A percentile compares a stretch with the other conserved stretches of the same genome.
phyloP scores from a whole-genome alignment of 2,329 filamentous ascomycete genomes.

The Trichoderma hamatum region DNA sequence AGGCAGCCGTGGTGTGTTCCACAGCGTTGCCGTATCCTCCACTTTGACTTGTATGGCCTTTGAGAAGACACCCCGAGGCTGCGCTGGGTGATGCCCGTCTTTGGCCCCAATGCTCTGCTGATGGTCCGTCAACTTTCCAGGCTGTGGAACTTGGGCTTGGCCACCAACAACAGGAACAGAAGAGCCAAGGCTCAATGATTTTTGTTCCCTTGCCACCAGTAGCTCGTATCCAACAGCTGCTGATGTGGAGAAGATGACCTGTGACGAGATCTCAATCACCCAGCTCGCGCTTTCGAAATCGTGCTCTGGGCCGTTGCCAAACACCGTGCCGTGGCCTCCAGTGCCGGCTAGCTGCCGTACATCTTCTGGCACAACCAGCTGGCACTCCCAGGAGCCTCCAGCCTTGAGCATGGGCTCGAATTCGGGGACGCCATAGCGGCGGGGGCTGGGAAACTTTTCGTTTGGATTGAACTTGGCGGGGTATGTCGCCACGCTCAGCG shows the following conservation, averaged over 20 bases:
- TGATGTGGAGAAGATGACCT: slow-evolving; percentile 90
- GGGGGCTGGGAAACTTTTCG: slow-evolving; percentile 69
- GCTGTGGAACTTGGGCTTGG: slow-evolving; percentile 56
- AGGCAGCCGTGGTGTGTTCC: slow-evolving; percentile 88
- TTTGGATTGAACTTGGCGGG: slow-evolving; percentile 84
- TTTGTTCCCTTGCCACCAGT: slow-evolving; percentile 80
- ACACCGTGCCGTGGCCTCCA: slow-evolving; percentile 47
- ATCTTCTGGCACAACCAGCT: slow-evolving; percentile 76
- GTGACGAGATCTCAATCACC: slow-evolving; percentile 89
- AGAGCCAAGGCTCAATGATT: slow-evolving; percentile 70
- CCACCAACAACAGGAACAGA: slow-evolving; percentile 51
- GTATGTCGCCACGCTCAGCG: slow-evolving; percentile 82
- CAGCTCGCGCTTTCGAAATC: slow-evolving; percentile 69
- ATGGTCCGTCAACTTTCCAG: slow-evolving; percentile 76
- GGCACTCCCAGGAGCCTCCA: slow-evolving; percentile 81
- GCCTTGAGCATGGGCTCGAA: slow-evolving; percentile 98
- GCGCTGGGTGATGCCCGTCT: slow-evolving; percentile 62
- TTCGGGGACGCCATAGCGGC: slow-evolving; percentile 76
- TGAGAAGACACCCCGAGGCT: slow-evolving; percentile 79
- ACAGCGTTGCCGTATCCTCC: slow-evolving; percentile 85
- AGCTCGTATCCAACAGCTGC: slow-evolving; percentile 89
- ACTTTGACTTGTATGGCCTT: slow-evolving; percentile 76
- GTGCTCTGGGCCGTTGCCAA: slow-evolving; percentile 50
- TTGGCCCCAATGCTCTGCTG: slow-evolving; percentile 64
- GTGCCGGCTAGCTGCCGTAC: slow-evolving; percentile 67